phyloP scores from a whole-genome alignment of 805 yeast species.

The Yarrowia deformans region DNA sequence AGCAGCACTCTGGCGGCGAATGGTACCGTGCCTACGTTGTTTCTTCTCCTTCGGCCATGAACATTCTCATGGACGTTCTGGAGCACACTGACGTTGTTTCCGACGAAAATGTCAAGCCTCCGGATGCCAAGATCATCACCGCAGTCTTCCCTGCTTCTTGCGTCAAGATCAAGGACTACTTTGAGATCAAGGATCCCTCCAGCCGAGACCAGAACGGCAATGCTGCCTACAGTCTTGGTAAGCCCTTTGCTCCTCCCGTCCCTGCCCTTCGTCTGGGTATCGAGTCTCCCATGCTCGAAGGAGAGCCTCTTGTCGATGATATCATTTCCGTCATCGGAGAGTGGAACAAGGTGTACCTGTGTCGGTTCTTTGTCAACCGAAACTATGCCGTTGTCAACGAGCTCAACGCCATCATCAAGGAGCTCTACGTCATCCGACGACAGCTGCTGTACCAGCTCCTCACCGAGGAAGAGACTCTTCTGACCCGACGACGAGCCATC shows the following conservation, averaged over 20 bases:
- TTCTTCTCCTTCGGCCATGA: slow-evolving; percentile 58
- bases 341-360: slow-evolving; percentile 48
- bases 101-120: slow-evolving; percentile 45
- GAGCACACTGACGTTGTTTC: slow-evolving; percentile 49
- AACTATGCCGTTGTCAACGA: slow-evolving; percentile 45
- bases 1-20: slow-evolving; percentile 58
- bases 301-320: slow-evolving; percentile 49
- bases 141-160: slow-evolving; percentile 47
- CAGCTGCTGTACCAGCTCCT: slow-evolving; percentile 46
- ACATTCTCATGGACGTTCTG: slow-evolving; percentile 46
- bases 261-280: slow-evolving; percentile 45
- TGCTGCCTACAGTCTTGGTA: slow-evolving; percentile 29
- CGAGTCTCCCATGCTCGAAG: slow-evolving; percentile 42
- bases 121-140: slow-evolving; percentile 42
- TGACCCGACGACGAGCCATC: slow-evolving; percentile 47
- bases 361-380: slow-evolving; percentile 46
- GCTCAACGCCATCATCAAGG: slow-evolving; percentile 45
- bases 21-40: slow-evolving; percentile 86
- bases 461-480: slow-evolving; percentile 46
- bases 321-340: slow-evolving; percentile 49
- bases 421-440: slow-evolving; percentile 46
- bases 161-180: slow-evolving; percentile 45
- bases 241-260: slow-evolving; percentile 44
- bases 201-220: slow-evolving; percentile 15
- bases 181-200: slow-evolving; percentile 38